These are phyloP conservation scores for Cladophialophora bantiana DNA, from an alignment of 2,329 filamentous ascomycete genomes.

Conservation along the genomic window DNA sequence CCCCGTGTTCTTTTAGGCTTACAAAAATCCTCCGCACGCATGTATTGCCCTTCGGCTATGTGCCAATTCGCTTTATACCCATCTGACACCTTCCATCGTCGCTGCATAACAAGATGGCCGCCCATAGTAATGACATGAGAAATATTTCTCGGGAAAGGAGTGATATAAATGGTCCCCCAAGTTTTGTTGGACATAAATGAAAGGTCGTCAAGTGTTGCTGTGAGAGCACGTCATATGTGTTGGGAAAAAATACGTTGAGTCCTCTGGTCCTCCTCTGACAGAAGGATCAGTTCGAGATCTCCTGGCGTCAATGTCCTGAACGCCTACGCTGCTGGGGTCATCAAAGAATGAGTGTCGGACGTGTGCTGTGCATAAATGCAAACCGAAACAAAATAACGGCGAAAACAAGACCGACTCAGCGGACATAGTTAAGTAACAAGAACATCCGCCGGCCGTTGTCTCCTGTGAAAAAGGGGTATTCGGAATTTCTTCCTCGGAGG, in stretches of 20 bases:
- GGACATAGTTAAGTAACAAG: slow-evolving; percentile 28
- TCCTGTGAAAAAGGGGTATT: slow-evolving; percentile 31
- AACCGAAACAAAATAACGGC: neutral
- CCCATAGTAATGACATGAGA: slow-evolving; percentile 6
- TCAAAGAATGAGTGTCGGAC: slow-evolving; percentile 7
- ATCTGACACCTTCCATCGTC: neutral
- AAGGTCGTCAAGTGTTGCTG: slow-evolving; percentile 13
- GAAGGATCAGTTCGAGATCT: neutral
- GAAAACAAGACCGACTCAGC: neutral
- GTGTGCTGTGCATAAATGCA: neutral
- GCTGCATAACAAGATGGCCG: slow-evolving; percentile 1
- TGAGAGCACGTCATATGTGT: slow-evolving; percentile 5
- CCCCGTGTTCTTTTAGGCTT: neutral
- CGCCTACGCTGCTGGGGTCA: slow-evolving; percentile 27
- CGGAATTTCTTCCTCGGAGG: slow-evolving; percentile 30
- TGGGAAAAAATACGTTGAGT: slow-evolving; percentile 4
- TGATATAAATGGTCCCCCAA: neutral
- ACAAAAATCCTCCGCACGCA: neutral
- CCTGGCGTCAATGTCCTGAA: slow-evolving; percentile 13
- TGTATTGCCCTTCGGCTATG: neutral
- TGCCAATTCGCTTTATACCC: neutral
- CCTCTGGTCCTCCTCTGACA: slow-evolving; percentile 6
- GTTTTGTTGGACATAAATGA: slow-evolving; percentile 11
- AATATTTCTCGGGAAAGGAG: neutral
- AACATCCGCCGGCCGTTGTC: slow-evolving; percentile 31